Conservation (phyloP, 441 rosid genomes). For the Viola pubescens region DNA sequence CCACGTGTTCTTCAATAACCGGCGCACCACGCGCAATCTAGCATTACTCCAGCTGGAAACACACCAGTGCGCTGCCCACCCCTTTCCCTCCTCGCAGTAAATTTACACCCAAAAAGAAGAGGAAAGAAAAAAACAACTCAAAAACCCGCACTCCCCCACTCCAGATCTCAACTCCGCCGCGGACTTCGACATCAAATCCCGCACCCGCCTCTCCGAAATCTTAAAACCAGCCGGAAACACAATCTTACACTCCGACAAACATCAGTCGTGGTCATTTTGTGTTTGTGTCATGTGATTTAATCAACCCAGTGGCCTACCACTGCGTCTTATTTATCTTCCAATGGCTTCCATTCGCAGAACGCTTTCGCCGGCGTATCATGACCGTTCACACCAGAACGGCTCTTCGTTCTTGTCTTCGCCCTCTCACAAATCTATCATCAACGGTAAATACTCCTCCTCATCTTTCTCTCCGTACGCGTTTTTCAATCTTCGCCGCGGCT, state of each 20-base stretch:
- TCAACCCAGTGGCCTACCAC: no score
- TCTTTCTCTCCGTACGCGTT: background rate
- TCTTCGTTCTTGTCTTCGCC: conserved; percentile 25
- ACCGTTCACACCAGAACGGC: conserved; percentile 49
- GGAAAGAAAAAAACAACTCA: background rate
- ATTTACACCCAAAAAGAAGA: background rate
- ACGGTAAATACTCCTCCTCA: conserved; percentile 31
- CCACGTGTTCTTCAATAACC: no score
- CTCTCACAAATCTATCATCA: conserved; percentile 32
- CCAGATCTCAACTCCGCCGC: background rate
- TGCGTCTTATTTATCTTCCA: conserved; percentile 3
- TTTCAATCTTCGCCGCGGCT: conserved; percentile 18
- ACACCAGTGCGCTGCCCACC: no score
- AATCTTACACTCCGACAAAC: background rate
- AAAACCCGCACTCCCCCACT: background rate
- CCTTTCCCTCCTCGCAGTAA: no score
- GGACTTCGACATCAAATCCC: background rate
- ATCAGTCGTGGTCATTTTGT: no score
- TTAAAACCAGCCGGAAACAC: background rate
- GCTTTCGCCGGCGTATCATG: conserved; percentile 60
- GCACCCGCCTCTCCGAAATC: background rate
- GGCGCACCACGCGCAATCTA: no score
- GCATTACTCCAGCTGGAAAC: no score
- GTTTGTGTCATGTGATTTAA: background rate
- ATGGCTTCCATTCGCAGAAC: conserved; percentile 93